These are phyloP conservation scores for Fagopyrum homotropicum DNA, from an alignment of 148 eudicot species.

Conservation along the genomic window DNA sequence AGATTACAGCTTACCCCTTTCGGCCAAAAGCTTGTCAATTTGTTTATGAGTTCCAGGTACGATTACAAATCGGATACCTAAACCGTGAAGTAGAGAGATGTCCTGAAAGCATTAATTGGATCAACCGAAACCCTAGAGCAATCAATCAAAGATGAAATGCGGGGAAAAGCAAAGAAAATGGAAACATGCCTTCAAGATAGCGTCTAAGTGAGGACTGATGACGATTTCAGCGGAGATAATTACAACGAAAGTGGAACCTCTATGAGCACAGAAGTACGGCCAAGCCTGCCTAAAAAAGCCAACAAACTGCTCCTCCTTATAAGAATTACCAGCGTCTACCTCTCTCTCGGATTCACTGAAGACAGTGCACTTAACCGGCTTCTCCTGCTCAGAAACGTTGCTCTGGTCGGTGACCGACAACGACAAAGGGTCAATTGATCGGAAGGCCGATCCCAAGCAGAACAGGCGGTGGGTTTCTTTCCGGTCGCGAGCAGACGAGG, in stretches of 20 bases:
- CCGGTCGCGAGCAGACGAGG: background rate
- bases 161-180: background rate
- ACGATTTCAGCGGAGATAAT: conserved; percentile 75
- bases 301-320: conserved; percentile 56
- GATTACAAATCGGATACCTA: conserved; percentile 86
- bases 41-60: conserved; percentile 94
- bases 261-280: conserved; percentile 85
- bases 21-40: conserved; percentile 77
- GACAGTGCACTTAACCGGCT: conserved; percentile 24
- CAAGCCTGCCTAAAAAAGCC: conserved; percentile 73
- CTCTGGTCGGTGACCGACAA: background rate
- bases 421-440: background rate
- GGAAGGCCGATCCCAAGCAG: background rate
- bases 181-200: conserved; percentile 53
- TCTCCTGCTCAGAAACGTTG: conserved; percentile 3
- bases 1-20: conserved; percentile 47
- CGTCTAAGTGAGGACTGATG: conserved; percentile 51
- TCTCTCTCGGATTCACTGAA: conserved; percentile 33
- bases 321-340: conserved; percentile 22
- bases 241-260: conserved; percentile 68
- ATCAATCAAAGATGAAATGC: background rate
- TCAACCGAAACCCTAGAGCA: background rate
- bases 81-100: conserved; percentile 81
- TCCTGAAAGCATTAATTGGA: conserved; percentile 42
- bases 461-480: background rate